Evolutionary conservation across 805 yeast species (phyloP), one percentile per base, ranked within the genome.

Genomic region (Candida morakotiae): DNA sequence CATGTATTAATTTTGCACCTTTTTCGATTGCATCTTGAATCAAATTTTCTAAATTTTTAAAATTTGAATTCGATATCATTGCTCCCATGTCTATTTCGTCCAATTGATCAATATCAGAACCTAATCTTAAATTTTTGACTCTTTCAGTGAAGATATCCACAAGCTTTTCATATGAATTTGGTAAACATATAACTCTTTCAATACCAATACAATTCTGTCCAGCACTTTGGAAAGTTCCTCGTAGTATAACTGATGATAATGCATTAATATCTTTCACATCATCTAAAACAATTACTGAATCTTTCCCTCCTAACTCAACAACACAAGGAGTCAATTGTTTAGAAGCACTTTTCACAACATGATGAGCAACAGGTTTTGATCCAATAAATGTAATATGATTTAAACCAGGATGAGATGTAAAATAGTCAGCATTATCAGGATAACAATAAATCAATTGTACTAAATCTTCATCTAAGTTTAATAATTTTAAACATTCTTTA

Each of bases 141-240:
- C 93, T 71, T 22, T 68, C 59, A 1, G 71, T 47, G 29, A 93
- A 65, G 8, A 77, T 73, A 0, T 64, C 61, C 1, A 82, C 81
- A 28, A 93, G 61, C 29, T 61, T 51, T 16, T 77, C 81, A 60
- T 93, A 89, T 19, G 79, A 76, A 28, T 67, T 66, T 4, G 83
- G 84, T 31, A 87, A 71, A 25, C 89, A 87, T 44, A 93, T 82
- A 5, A 93, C 94, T 40, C 98, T 73, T 64, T 93, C 99, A 38
- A 93, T 85, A 26, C 99, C 98, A 52, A 93, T 93, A 65, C 99
- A 93, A 57, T 93, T 93, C 63, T 93, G 99, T 9, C 99, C 99
- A 0, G 96, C 85, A 37, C 95, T 84, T 64, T 93, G 99, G 67
- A 91, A 93, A 0, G 96, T 83, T 24, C 98, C 99, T 53, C 99